Base-by-base conservation (phyloP, 2,329 filamentous ascomycete species). In the Aspergillus tamarii region DNA sequence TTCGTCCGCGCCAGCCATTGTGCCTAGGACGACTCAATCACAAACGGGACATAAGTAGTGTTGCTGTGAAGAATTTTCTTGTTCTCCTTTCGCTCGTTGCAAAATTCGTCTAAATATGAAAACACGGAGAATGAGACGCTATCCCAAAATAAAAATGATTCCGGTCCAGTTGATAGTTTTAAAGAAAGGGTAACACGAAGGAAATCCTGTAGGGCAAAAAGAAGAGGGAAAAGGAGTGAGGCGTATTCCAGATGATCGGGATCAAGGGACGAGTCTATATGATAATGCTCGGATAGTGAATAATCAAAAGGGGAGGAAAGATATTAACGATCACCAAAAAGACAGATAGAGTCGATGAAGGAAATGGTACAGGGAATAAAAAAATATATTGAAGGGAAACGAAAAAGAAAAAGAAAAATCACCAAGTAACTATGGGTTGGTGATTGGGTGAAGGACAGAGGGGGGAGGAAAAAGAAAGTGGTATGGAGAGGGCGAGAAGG, bases 1-100 rank as follows among this genome's bases (percentile, higher is more conserved):
- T 67, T 83, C 82, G 70, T 83, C 80, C 70, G 74, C 75, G 68
- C 71, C 74, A 78, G 80, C 76, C 81, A 84, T 84, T 70, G 70
- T 80, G 75, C 74, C 75, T 77, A 62, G 52, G 59, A 66, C 60
- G 32, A 39, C 63, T 73, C 60, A 68, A 69, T 70, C 59, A 67
- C 66, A 64, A 65, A 60, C 60, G 64, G 32, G 61, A 70, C 69
- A 70, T 69, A 68, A 64, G 67, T 66, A 64, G 60, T 28, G 52
- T 58, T 19, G 60, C 55, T 41, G 59, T 46, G 45, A 61, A 61
- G 53, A 55, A 41, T 41, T 54, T 48, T 61, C 39, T 53, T 48
- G 39, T 61, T 59, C 32, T 60, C 50, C 52, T 55, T 57, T 59
- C 43, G 59, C 30, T 63, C 43, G 56, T 46, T 46, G 53, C 55